Percentiles rank a stretch among this genome's conserved stretches.
These are phyloP conservation scores for Apiospora saccharicola DNA, from an alignment of 2,329 filamentous ascomycete genomes.

Conservation along the genomic window DNA sequence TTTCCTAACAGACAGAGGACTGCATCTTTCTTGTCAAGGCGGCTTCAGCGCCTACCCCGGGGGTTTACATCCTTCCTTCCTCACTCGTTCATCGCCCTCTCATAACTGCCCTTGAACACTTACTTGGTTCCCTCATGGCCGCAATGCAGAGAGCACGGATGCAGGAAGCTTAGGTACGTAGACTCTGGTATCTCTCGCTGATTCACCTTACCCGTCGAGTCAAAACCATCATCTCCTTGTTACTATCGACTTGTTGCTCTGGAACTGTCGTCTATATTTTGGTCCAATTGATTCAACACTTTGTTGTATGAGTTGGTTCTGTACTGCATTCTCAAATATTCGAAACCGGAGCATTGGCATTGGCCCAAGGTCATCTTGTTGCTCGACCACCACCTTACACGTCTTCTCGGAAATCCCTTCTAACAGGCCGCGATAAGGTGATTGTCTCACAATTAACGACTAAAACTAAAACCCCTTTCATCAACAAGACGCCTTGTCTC, in stretches of 20 bases:
- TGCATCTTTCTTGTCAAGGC: not conserved
- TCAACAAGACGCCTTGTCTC: constrained; percentile 37
- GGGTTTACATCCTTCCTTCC: constrained; percentile 8
- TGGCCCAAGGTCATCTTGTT: constrained; percentile 21
- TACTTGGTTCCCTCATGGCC: constrained; percentile 20
- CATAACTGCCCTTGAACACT: not conserved
- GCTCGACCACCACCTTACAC: not conserved
- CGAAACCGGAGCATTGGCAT: constrained; percentile 8
- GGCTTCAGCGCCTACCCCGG: constrained; percentile 3
- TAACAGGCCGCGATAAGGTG: constrained; percentile 13
- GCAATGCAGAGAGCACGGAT: constrained; percentile 20
- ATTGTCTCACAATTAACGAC: constrained; percentile 11
- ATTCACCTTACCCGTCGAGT: not conserved
- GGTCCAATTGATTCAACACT: constrained; percentile 7
- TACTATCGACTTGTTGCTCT: constrained; percentile 10
- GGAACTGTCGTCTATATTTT: constrained; percentile 11
- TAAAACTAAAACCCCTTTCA: constrained; percentile 30
- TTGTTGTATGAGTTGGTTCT: constrained; percentile 15
- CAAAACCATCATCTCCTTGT: not conserved
- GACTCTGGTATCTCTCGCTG: constrained; percentile 7
- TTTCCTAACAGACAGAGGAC: constrained; percentile 6
- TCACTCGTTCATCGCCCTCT: constrained; percentile 5
- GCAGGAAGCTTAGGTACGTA: constrained; percentile 20
- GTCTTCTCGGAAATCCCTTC: not conserved
- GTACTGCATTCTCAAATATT: constrained; percentile 16